Conservation (phyloP, 192 early-diverging fungal genomes). For the Backusella parvicylindrica region DNA sequence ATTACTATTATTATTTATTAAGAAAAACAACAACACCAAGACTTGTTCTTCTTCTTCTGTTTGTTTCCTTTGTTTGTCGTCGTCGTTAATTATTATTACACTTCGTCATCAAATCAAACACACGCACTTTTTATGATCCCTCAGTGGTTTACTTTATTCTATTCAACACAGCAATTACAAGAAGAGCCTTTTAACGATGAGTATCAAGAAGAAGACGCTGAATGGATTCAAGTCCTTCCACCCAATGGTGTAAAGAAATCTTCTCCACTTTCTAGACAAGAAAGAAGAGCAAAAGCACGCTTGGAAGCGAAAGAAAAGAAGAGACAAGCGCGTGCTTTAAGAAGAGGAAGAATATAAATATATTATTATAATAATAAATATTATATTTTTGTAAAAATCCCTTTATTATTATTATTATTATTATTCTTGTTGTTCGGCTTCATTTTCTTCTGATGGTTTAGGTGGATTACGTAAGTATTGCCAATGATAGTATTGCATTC, state of each 20-base stretch:
- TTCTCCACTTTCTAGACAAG: slow-evolving; percentile 13
- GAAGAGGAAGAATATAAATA: not conserved
- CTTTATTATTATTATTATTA: not conserved
- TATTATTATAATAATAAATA: not conserved
- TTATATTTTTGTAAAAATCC: not conserved
- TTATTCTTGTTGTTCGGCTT: not conserved
- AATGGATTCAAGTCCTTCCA: not conserved
- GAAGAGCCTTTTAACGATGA: not conserved
- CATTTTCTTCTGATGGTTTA: not conserved
- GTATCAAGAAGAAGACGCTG: not conserved
- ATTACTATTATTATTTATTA: not conserved
- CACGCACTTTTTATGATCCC: not conserved
- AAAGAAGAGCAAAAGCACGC: slow-evolving; percentile 12
- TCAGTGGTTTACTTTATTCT: not conserved
- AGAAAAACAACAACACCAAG: not conserved
- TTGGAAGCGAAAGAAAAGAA: slow-evolving; percentile 16
- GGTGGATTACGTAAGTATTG: slow-evolving; percentile 48
- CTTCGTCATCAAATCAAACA: not conserved
- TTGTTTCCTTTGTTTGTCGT: not conserved
- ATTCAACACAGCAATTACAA: not conserved
- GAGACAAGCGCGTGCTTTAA: slow-evolving; percentile 7
- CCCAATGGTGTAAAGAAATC: not conserved
- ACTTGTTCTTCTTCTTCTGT: not conserved
- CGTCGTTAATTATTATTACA: not conserved
- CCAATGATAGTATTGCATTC: slow-evolving; percentile 82